Base-by-base conservation (phyloP, 257 asterid species). In the Petunia axillaris region DNA sequence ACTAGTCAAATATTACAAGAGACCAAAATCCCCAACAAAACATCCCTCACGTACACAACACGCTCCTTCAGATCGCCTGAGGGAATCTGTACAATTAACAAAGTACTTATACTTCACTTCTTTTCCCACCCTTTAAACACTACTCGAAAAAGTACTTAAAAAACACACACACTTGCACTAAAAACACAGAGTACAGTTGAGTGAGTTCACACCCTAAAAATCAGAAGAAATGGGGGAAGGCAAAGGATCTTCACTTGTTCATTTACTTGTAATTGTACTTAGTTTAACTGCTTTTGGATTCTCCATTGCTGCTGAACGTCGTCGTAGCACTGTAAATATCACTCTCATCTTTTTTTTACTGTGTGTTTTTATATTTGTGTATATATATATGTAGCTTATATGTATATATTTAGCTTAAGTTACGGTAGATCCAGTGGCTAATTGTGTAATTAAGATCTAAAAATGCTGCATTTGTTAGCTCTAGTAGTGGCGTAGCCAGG, bases 301-400 rank as follows among this genome's bases (percentile, higher is more conserved):
- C 79, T 64, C 98, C 79, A 92, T 94, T 85, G 98, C 98, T 67
- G 98, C 98, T 15, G 98, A 92, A 79, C 97, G 93, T 39, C 97
- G 98, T 54, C 89, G 98, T 44, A 94, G 97, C 96, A 85, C 85
- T 73, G 98, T 92, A 90, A 85, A 63, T 9, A 15, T 50, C 11
- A 50, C 64, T 57, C 68, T 75, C 63, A 54, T 52, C 43, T 67
- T 73, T 66, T 10, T 54, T 10, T 6, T 48, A 57, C 13, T 55
- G 0, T 64, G 7, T 74, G 58, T 46, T 4, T 79, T 44, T 63
- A 36, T 75, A 1, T 39, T 2, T 71, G 16, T 79, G 9, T 71
- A 43, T 16, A 50, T 15, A 11, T 53, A 40, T 44, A 3, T 58
- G 3, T 58, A 10, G 0, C 57, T 15, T 73, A 67, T 7, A 10